Evolutionary conservation across 371 early-diverging fungal species (phyloP), one percentile per base, ranked within the genome.

Genomic region (Mucor mucedo): DNA sequence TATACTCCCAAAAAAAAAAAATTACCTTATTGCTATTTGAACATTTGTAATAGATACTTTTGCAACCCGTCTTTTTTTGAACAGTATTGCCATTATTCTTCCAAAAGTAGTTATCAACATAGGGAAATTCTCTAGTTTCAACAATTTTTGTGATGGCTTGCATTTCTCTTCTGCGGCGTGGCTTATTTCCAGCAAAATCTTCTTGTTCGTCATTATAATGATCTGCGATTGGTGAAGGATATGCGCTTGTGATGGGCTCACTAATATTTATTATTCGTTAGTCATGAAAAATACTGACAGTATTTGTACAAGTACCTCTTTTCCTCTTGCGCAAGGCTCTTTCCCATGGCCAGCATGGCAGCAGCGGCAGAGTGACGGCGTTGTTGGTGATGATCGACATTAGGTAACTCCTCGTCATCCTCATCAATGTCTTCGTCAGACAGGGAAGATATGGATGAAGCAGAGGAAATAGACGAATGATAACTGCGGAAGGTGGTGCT

Each of bases 141-240:
- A 87, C 84, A 54, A 86, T 82, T 66, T 84, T 84, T 39, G 84
- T 86, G 30, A 87, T 85, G 5, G 88, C 84, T 50, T 86, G 86
- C 86, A 87, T 87, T 64, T 85, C 86, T 40, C 86, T 76, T 58
- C 88, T 71, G 63, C 83, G 83, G 30, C 81, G 65, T 9, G 60
- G 58, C 27, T 63, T 69, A 29, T 50, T 54, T 30, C 35, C 48
- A 33, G 33, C 13, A 13, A 29, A 28, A 6, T 60, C 55, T 52
- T 61, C 62, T 21, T 16, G 28, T 21, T 55, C 62, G 33, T 40
- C 48, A 40, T 32, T 40, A 42, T 53, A 63, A 35, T 69, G 61
- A 47, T 65, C 68, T 8, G 69, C 57, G n/a, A 57, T 62, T 11
- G 78, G 78, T 33, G 78, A 75, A 41, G 75, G 75, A 66, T 69